These are phyloP conservation scores for Apophysomyces elegans DNA, from an alignment of 371 early-diverging fungal species.

Conservation along the genomic window DNA sequence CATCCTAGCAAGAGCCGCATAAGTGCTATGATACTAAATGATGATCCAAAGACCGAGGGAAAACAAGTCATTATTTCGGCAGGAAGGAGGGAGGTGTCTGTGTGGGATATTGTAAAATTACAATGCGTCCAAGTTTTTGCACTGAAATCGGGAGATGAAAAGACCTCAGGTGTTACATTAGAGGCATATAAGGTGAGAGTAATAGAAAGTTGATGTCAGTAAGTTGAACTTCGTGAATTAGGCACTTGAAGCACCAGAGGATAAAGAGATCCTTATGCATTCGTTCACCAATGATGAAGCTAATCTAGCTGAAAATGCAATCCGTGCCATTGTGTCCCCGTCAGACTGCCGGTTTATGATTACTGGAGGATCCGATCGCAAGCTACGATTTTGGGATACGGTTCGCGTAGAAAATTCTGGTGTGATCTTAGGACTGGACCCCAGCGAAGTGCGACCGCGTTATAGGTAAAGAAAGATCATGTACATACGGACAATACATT, in stretches of 20 bases:
- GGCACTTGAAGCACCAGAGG: constrained; percentile 57
- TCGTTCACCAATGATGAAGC: constrained; percentile 59
- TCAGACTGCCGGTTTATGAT: constrained; percentile 69
- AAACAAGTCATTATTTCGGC: constrained; percentile 67
- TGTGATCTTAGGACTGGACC: constrained; percentile 71
- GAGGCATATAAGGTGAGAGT: constrained; percentile 54
- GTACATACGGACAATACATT: background rate
- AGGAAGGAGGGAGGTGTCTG: constrained; percentile 80
- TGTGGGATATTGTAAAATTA: constrained; percentile 80
- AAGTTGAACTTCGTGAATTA: background rate
- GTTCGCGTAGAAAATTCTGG: constrained; percentile 69
- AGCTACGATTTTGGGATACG: constrained; percentile 84
- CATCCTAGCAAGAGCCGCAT: constrained; percentile 80
- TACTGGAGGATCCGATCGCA: constrained; percentile 83
- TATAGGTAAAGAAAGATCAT: constrained; percentile 46
- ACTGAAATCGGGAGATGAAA: constrained; percentile 64
- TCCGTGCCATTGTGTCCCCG: constrained; percentile 59
- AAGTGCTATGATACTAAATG: constrained; percentile 59
- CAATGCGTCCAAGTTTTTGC: constrained; percentile 77
- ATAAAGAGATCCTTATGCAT: constrained; percentile 53
- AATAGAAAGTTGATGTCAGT: background rate
- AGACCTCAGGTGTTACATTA: constrained; percentile 47
- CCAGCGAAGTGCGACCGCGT: constrained; percentile 62
- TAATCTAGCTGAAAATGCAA: constrained; percentile 56
- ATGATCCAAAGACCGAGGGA: constrained; percentile 49